Evolutionary conservation across 192 early-diverging fungal genomes (phyloP).

Genomic region (Linnemannia exigua): DNA sequence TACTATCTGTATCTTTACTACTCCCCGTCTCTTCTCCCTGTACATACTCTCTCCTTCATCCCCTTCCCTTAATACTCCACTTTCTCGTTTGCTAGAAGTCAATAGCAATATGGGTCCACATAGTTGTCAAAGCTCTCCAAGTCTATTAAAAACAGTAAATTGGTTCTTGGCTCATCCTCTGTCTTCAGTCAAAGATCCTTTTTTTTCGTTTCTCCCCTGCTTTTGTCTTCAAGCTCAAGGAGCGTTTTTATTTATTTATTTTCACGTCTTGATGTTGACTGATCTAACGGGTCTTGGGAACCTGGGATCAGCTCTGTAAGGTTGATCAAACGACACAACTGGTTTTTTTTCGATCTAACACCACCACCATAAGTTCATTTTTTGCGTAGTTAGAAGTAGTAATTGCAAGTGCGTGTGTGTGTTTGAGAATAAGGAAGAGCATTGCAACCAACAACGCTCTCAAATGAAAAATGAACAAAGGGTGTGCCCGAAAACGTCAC

Average conservation of each 20-base stretch:
- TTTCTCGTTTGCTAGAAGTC: neutral
- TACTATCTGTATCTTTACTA: neutral
- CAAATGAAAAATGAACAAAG: neutral
- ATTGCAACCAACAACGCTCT: neutral
- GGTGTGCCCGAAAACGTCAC: slow-evolving; percentile 3
- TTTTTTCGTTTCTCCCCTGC: neutral
- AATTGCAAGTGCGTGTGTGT: neutral
- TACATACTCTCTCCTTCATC: neutral
- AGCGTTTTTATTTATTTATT: neutral
- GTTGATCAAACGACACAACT: slow-evolving; percentile 6
- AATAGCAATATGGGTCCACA: neutral
- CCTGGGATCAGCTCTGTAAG: neutral
- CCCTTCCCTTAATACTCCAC: neutral
- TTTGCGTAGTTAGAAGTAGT: neutral
- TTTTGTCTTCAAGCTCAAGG: neutral
- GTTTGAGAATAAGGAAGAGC: neutral
- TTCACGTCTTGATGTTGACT: neutral
- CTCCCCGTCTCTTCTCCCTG: neutral
- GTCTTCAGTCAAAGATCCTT: neutral
- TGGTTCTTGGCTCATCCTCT: slow-evolving; percentile 2
- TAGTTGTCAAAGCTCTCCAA: neutral
- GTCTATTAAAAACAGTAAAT: slow-evolving; percentile 9
- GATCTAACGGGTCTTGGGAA: neutral
- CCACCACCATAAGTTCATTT: no score
- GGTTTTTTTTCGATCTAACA: neutral